Conservation (phyloP, 345 rosid species). For the Eucalyptus cladocalyx region DNA sequence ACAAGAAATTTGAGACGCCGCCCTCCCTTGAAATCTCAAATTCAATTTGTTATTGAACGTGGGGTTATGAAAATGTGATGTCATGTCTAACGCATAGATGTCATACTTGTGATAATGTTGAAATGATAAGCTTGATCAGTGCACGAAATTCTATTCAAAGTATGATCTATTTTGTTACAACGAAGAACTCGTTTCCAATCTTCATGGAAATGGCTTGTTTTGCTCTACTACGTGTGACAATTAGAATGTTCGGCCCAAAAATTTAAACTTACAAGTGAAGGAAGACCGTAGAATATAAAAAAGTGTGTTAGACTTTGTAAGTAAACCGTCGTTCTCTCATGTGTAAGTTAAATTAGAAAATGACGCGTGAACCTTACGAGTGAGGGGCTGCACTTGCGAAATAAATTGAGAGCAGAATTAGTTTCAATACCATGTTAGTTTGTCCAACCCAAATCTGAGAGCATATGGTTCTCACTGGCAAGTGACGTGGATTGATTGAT, state of each 20-base stretch:
- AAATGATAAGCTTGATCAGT: not conserved
- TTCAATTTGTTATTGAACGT: not conserved
- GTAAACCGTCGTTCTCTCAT: rapidly evolving
- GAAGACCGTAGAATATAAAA: not conserved
- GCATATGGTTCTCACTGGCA: not conserved
- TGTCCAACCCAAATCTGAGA: not conserved
- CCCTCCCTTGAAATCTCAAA: not conserved
- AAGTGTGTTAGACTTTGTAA: rapidly evolving
- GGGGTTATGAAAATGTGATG: not conserved
- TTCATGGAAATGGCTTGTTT: not conserved
- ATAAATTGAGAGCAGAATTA: not conserved
- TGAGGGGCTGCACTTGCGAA: not conserved
- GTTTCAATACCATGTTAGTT: not conserved
- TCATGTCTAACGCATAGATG: not conserved
- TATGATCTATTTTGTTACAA: not conserved
- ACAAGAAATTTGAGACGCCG: not conserved
- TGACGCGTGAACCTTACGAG: rapidly evolving
- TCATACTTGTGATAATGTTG: not conserved
- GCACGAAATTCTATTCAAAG: not conserved
- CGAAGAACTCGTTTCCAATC: not conserved
- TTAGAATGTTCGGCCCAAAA: not conserved
- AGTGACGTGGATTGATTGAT: not conserved
- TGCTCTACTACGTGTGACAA: not conserved
- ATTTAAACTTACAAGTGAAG: not conserved
- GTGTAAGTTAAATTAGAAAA: not conserved